Conservation (phyloP, 371 early-diverging fungal genomes). For the Dichotomocladium elegans region DNA sequence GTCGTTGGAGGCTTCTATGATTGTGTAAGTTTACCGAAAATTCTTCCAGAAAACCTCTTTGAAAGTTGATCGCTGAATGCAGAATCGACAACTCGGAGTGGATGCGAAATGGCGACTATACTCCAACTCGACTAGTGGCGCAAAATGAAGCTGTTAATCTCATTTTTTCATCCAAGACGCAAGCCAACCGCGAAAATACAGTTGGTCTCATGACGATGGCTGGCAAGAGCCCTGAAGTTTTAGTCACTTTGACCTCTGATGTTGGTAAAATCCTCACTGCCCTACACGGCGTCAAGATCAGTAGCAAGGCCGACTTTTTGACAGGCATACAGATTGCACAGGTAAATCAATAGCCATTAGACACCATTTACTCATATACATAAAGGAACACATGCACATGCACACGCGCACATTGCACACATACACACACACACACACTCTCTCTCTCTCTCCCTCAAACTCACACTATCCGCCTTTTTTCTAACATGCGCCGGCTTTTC, state of each 20-base stretch:
- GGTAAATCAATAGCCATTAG: conserved; percentile 44
- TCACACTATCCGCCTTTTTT: neutral
- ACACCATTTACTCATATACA: neutral
- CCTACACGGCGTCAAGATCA: conserved; percentile 74
- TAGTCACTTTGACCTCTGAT: conserved; percentile 89
- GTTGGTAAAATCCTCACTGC: conserved; percentile 88
- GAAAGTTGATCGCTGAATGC: neutral
- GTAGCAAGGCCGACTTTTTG: conserved; percentile 73
- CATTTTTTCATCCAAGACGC: conserved; percentile 89
- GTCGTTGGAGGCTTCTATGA: conserved; percentile 7
- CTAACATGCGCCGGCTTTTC: no score
- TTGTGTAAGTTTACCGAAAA: neutral
- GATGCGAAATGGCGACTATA: conserved; percentile 98
- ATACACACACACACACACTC: no score
- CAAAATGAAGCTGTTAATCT: conserved; percentile 94
- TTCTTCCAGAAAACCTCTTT: neutral
- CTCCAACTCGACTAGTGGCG: conserved; percentile 91
- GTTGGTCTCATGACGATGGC: conserved; percentile 97
- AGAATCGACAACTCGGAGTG: conserved; percentile 98
- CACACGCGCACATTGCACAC: no score
- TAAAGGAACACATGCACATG: neutral
- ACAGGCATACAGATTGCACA: conserved; percentile 95
- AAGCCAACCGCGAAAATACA: conserved; percentile 93
- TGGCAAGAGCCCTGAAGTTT: conserved; percentile 94
- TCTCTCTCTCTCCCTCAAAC: neutral